Evolutionary conservation across 2,329 filamentous ascomycete species (phyloP), one percentile per base, ranked within the genome.

Genomic region (Curvularia verruculosa): DNA sequence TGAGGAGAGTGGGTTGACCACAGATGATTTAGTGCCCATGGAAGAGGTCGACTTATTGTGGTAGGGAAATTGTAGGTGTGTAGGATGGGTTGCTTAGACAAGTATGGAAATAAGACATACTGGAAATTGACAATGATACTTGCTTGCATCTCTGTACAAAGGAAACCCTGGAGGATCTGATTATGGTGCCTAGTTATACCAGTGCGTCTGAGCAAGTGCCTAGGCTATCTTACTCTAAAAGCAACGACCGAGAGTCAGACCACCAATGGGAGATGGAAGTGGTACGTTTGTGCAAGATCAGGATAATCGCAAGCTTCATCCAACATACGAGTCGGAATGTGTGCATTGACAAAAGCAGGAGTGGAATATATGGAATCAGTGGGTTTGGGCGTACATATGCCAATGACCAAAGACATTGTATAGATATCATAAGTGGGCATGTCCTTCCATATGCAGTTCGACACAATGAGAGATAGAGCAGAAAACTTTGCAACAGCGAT

Each of bases 361-460:
- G 46, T 60, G 52, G 52, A 61, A 58, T 53, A 58, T 63, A 60
- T 59, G 52, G 41, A 49, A 54, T 58, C 52, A 61, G 60, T 52
- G 57, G 63, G 49, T 40, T 51, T 56, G 37, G 54, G 56, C 60
- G 54, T 59, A 55, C 58, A 64, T 54, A 45, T 40, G 63, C 57
- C 58, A 61, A 37, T 56, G 58, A 49, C 48, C 8, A 5, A 57
- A 43, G 52, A 26, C n/a, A n/a, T 28, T 34, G 51, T 58, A 63
- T 66, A 69, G 63, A 64, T 62, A 68, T 60, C 53, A 48, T 49
- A 48, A 59, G 49, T 47, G 58, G 51, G 46, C 47, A 52, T 49
- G 48, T 54, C 60, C 41, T 46, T 53, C 29, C 43, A 40, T 57
- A 29, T 6, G 28, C 28, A 2, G 7, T 9, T 8, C 28, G 28